Percentiles rank a stretch among this genome's conserved stretches.
phyloP scores from a whole-genome alignment of 768 basidiomycete species.

The Tulasnella sp. region DNA sequence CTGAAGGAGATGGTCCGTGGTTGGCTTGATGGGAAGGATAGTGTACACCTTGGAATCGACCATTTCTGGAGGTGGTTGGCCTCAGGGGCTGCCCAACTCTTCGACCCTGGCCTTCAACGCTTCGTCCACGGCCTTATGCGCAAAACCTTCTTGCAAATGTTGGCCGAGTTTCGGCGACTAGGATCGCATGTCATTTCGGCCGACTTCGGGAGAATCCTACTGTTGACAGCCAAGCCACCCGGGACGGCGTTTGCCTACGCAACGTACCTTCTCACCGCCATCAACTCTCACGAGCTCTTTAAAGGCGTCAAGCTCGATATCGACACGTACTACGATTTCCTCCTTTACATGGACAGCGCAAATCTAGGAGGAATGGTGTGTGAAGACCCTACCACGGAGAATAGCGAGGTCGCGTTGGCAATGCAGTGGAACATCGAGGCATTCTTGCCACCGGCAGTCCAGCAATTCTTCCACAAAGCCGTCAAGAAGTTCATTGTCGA shows the following conservation, averaged over 20 bases:
- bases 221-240: constrained; percentile 92
- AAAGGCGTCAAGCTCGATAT: constrained; percentile 83
- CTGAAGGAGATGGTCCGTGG: constrained; percentile 80
- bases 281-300: constrained; percentile 91
- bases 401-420: constrained; percentile 62
- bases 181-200: constrained; percentile 92
- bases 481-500: constrained; percentile 81
- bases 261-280: constrained; percentile 87
- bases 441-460: constrained; percentile 80
- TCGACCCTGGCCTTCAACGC: constrained; percentile 85
- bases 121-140: constrained; percentile 95
- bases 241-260: constrained; percentile 94
- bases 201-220: constrained; percentile 81
- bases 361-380: constrained; percentile 89
- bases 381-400: constrained; percentile 64
- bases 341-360: constrained; percentile 92
- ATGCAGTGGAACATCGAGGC: constrained; percentile 78
- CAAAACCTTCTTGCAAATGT: constrained; percentile 92
- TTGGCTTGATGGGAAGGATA: constrained; percentile 74
- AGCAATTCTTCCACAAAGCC: constrained; percentile 61
- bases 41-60: constrained; percentile 54
- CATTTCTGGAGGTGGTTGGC: constrained; percentile 99
- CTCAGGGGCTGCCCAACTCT: constrained; percentile 74
- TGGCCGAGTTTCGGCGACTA: constrained; percentile 92
- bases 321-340: constrained; percentile 84